These are phyloP conservation scores for Didymella segeticola DNA, from an alignment of 2,329 filamentous ascomycete genomes.

Conservation along the genomic window DNA sequence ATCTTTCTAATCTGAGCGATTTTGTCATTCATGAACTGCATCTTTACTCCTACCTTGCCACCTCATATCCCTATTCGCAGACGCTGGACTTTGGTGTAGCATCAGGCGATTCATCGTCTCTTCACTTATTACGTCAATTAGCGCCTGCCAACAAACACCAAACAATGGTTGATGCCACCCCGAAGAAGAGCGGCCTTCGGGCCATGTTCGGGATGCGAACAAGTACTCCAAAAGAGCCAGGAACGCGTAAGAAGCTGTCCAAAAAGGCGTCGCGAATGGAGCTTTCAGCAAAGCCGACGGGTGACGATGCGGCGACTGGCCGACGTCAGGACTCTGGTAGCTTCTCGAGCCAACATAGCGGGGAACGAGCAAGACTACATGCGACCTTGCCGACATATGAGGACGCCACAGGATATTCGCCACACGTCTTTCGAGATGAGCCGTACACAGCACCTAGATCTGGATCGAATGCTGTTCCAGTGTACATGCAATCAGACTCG, in stretches of 20 bases:
- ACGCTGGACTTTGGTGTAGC: conserved; percentile 1
- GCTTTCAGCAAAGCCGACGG: conserved; percentile 16
- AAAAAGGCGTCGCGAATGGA: conserved; percentile 30
- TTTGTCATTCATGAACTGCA: conserved; percentile 9
- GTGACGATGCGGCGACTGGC: conserved; percentile 14
- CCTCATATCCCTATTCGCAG: background rate
- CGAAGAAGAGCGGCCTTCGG: conserved; percentile 30
- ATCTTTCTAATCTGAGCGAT: conserved; percentile 9
- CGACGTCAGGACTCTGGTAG: conserved; percentile 34
- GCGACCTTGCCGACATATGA: conserved; percentile 21
- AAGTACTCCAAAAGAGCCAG: conserved; percentile 24
- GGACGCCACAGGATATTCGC: conserved; percentile 13
- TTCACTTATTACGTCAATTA: background rate
- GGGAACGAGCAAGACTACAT: conserved; percentile 14
- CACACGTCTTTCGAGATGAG: conserved; percentile 23
- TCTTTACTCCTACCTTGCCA: background rate
- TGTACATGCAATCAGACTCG: conserved; percentile 11
- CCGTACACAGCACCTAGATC: conserved; percentile 26
- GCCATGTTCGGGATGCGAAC: conserved; percentile 31
- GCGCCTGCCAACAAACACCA: background rate
- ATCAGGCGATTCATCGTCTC: background rate
- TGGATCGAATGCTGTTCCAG: background rate
- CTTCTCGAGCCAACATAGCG: conserved; percentile 28
- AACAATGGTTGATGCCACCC: conserved; percentile 26
- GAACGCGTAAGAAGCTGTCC: conserved; percentile 30